These are phyloP conservation scores for Boletellus sp. DNA, from an alignment of 1,284 basidiomycete genomes.

Conservation along the genomic window DNA sequence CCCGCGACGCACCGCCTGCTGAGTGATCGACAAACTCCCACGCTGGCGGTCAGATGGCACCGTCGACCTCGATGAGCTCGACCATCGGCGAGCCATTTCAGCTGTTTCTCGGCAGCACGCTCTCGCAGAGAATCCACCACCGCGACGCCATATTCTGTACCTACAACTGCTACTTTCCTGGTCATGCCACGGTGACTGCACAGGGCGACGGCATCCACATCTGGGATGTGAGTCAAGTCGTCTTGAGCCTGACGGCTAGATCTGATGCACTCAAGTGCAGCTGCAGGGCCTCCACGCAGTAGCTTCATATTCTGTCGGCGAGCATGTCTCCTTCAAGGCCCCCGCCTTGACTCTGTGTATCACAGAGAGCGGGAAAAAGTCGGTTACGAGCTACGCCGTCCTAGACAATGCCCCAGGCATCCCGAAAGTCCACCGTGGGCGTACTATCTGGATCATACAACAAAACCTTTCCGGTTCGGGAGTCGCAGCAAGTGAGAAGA, in stretches of 20 bases:
- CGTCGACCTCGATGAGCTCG: constrained; percentile 38
- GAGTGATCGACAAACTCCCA: constrained; percentile 18
- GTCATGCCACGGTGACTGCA: constrained; percentile 59
- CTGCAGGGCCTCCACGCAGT: constrained; percentile 63
- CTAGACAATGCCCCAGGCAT: constrained; percentile 49
- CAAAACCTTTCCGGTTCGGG: constrained; percentile 47
- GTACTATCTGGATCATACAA: constrained; percentile 61
- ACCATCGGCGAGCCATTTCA: constrained; percentile 58
- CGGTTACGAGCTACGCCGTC: constrained; percentile 54
- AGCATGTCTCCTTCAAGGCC: constrained; percentile 57
- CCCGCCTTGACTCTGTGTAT: constrained; percentile 48
- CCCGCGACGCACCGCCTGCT: background rate
- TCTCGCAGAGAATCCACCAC: constrained; percentile 23
- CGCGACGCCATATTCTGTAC: constrained; percentile 37
- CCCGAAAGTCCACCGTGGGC: constrained; percentile 36
- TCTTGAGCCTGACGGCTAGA: background rate
- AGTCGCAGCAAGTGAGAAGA: constrained; percentile 38
- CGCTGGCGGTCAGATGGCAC: constrained; percentile 6
- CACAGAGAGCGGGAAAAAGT: constrained; percentile 32
- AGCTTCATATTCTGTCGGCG: constrained; percentile 63
- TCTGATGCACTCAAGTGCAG: constrained; percentile 37
- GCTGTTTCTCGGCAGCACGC: constrained; percentile 46
- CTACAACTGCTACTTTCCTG: constrained; percentile 43
- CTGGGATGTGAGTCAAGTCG: constrained; percentile 52
- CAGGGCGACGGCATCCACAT: constrained; percentile 72